phyloP scores from a whole-genome alignment of 2,329 filamentous ascomycete species.

The Sporothrix dimorphospora region DNA sequence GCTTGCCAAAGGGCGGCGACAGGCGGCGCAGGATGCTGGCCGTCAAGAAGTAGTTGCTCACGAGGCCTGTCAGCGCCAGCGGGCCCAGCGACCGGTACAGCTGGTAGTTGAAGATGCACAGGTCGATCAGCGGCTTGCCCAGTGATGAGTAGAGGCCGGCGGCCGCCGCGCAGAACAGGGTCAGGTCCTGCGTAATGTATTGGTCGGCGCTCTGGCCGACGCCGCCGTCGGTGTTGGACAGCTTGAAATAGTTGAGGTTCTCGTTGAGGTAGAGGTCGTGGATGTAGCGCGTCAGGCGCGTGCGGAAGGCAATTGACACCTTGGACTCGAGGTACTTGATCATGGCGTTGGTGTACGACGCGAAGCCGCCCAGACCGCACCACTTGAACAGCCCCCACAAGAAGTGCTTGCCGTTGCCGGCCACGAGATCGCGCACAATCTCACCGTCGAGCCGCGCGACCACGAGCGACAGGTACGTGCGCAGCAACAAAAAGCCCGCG shows the following conservation, averaged over 20 bases:
- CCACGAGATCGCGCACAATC: slow-evolving; percentile 95
- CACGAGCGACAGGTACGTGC: slow-evolving; percentile 91
- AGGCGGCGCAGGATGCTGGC: slow-evolving; percentile 85
- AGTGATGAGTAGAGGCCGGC: slow-evolving; percentile 93
- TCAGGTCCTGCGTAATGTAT: slow-evolving; percentile 96
- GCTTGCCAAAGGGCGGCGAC: slow-evolving; percentile 93
- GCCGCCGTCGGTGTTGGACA: slow-evolving; percentile 89
- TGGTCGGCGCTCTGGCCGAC: slow-evolving; percentile 92
- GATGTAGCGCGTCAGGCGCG: slow-evolving; percentile 90
- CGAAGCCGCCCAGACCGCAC: slow-evolving; percentile 90
- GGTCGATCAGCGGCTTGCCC: slow-evolving; percentile 96
- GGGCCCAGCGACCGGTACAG: slow-evolving; percentile 90
- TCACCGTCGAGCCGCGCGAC: slow-evolving; percentile 93
- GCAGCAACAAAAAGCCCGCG: slow-evolving; percentile 82
- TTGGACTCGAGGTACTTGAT: slow-evolving; percentile 99
- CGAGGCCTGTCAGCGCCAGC: slow-evolving; percentile 78
- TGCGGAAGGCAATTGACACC: slow-evolving; percentile 97
- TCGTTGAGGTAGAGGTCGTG: slow-evolving; percentile 96
- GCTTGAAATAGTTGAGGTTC: slow-evolving; percentile 93
- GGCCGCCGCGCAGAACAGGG: slow-evolving; percentile 89
- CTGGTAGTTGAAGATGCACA: slow-evolving; percentile 98
- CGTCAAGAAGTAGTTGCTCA: slow-evolving; percentile 93
- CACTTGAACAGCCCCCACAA: slow-evolving; percentile 90
- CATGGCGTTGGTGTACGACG: slow-evolving; percentile 97
- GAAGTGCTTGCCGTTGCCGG: slow-evolving; percentile 86